Evolutionary conservation across 2,329 filamentous ascomycete genomes (phyloP).

Genomic region (Paecilomyces niveus): DNA sequence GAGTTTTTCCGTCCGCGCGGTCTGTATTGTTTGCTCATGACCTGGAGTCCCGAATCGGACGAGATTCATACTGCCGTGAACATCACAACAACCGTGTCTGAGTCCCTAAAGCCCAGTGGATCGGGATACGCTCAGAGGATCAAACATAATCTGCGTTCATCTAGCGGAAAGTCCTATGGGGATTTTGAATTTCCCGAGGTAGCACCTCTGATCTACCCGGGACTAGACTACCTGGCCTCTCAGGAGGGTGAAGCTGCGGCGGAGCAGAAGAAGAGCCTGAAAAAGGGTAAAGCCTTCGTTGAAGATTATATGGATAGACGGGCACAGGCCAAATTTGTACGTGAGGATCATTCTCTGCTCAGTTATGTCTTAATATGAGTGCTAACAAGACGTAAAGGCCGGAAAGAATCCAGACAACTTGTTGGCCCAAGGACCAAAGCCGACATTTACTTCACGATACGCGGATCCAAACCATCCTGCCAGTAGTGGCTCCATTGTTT

Average conservation of each 20-base stretch:
- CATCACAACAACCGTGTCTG: conserved; percentile 31
- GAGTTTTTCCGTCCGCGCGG: conserved; percentile 52
- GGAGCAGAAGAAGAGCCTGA: conserved; percentile 11
- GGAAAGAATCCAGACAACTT: conserved; percentile 35
- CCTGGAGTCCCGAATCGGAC: conserved; percentile 40
- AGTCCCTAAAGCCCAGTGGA: conserved; percentile 16
- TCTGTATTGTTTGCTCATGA: conserved; percentile 49
- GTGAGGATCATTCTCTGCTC: conserved; percentile 8
- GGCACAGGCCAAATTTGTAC: conserved; percentile 40
- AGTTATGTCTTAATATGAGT: not conserved
- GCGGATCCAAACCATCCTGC: conserved; percentile 46
- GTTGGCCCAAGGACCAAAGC: conserved; percentile 24
- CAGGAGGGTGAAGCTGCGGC: conserved; percentile 7
- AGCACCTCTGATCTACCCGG: conserved; percentile 45
- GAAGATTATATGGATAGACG: conserved; percentile 44
- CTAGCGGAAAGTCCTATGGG: conserved; percentile 33
- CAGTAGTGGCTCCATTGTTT: conserved; percentile 42
- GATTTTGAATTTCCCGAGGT: conserved; percentile 37
- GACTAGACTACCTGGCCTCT: conserved; percentile 25
- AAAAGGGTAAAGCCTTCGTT: conserved; percentile 29
- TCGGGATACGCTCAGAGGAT: conserved; percentile 13
- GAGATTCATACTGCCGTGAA: conserved; percentile 21
- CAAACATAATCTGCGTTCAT: conserved; percentile 29
- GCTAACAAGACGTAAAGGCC: conserved; percentile 11
- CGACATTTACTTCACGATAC: conserved; percentile 41